Evolutionary conservation across 2,329 filamentous ascomycete species (phyloP).

Genomic region (Coniochaeta pulveracea): DNA sequence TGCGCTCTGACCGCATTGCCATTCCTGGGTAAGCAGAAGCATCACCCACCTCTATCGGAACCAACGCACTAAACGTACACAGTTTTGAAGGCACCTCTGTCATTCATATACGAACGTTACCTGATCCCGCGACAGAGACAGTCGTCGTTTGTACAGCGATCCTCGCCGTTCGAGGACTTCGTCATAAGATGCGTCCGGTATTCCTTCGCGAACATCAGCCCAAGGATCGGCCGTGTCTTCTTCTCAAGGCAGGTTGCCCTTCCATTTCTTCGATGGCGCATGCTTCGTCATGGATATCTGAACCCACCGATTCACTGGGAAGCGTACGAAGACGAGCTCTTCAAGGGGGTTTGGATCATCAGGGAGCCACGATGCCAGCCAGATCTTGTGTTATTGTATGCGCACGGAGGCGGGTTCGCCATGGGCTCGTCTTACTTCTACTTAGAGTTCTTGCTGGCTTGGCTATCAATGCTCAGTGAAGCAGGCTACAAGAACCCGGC

Average conservation of each 20-base stretch:
- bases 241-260: conserved; percentile 63
- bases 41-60: not conserved
- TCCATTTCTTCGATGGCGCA: conserved; percentile 64
- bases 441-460: conserved; percentile 68
- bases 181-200: conserved; percentile 69
- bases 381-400: conserved; percentile 73
- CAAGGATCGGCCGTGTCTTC: conserved; percentile 61
- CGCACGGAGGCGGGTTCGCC: conserved; percentile 72
- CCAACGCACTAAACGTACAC: conserved; percentile 1
- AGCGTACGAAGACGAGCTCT: conserved; percentile 36
- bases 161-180: conserved; percentile 66
- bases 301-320: conserved; percentile 52
- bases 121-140: conserved; percentile 29
- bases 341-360: conserved; percentile 60
- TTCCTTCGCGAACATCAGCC: conserved; percentile 61
- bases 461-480: conserved; percentile 53
- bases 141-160: conserved; percentile 54
- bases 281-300: conserved; percentile 60
- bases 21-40: conserved; percentile 55
- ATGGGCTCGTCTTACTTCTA: conserved; percentile 81
- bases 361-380: conserved; percentile 47
- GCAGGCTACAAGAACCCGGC: conserved; percentile 64
- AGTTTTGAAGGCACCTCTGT: conserved; percentile 48
- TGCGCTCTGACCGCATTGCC: conserved; percentile 54
- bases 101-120: conserved; percentile 47